These are phyloP conservation scores for Pisolithus sp. DNA, from an alignment of 768 basidiomycete genomes.

Conservation along the genomic window DNA sequence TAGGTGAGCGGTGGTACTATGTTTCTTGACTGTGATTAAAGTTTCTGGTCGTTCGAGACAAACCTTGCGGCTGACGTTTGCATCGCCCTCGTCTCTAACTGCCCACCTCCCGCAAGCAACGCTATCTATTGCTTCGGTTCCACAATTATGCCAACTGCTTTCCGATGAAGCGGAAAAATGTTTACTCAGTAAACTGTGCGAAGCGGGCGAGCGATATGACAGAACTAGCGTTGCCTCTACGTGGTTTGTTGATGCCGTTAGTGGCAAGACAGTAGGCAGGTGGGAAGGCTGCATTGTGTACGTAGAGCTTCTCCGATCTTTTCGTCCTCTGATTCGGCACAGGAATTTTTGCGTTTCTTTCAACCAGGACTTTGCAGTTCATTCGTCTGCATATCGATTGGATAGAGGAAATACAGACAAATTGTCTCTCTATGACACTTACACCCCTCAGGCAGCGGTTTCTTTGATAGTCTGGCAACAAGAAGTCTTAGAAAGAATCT, in stretches of 20 bases:
- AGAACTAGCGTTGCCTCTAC: constrained; percentile 36
- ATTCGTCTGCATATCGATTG: constrained; percentile 54
- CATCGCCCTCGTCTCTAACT: constrained; percentile 68
- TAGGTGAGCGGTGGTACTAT: constrained; percentile 34
- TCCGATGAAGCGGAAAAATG: constrained; percentile 72
- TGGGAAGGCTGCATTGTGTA: constrained; percentile 79
- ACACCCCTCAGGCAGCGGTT: constrained; percentile 24
- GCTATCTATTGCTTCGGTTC: constrained; percentile 63
- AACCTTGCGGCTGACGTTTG: constrained; percentile 68
- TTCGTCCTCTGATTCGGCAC: constrained; percentile 1
- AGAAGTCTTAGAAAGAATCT: constrained; percentile 37
- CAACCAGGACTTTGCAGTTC: constrained; percentile 42
- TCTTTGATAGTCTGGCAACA: constrained; percentile 52
- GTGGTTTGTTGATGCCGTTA: constrained; percentile 74
- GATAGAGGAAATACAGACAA: constrained; percentile 36
- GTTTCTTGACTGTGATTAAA: not conserved
- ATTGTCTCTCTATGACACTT: constrained; percentile 37
- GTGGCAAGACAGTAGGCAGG: constrained; percentile 57
- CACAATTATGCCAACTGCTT: constrained; percentile 69
- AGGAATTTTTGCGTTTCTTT: constrained; percentile 64
- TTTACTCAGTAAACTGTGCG: constrained; percentile 62
- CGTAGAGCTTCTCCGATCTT: constrained; percentile 24
- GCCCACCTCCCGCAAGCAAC: constrained; percentile 80
- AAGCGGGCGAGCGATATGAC: constrained; percentile 55
- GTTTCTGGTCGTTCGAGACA: constrained; percentile 37